Evolutionary conservation across 192 early-diverging fungal genomes (phyloP), one percentile per base, ranked within the genome.

Genomic region (Haplosporangium gracile): DNA sequence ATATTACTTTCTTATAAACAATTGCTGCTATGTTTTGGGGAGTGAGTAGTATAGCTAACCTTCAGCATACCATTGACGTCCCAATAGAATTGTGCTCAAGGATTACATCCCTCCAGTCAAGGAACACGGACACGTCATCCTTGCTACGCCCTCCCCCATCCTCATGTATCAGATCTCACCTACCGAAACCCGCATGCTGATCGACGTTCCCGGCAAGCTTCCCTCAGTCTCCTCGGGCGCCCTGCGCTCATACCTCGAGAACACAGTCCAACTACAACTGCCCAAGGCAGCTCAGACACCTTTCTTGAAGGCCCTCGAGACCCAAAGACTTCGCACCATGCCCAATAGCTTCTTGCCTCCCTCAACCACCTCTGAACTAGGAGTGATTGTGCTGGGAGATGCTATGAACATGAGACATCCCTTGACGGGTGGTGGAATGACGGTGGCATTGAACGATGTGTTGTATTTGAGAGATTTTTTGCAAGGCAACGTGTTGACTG

Each of bases 361-460:
- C 2, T 92, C 94, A 0, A 81, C 83, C 16, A 96, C 97, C 81
- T 78, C 79, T 8, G 74, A 87, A 10, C 82, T 89, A 26, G 98
- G 98, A 3, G 82, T 97, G 22, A 90, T 98, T 68, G 87, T 97
- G 26, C 78, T 98, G 18, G 98, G 98, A 75, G 98, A 99, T 90
- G 96, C 98, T 20, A 93, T 96, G 87, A 99, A 99, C 80, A 97
- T 98, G 91, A 93, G 97, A 49, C 97, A 98, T 77, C 97, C 97
- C n/a, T 90, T 99, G 75, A 98, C 97, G 0, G 98, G 98, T 40
- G 97, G 96, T 75, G 98, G 98, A 18, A 99, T 99, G 98, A 98
- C 98, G 1, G 95, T 99, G 0, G 98, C 93, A 5, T 91, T 98
- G 63, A 97, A 94, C 92, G 98, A 99, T 87, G 94, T 96, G 18